Base-by-base conservation (phyloP, 768 basidiomycete genomes). In the Paxillus rubicundulus region DNA sequence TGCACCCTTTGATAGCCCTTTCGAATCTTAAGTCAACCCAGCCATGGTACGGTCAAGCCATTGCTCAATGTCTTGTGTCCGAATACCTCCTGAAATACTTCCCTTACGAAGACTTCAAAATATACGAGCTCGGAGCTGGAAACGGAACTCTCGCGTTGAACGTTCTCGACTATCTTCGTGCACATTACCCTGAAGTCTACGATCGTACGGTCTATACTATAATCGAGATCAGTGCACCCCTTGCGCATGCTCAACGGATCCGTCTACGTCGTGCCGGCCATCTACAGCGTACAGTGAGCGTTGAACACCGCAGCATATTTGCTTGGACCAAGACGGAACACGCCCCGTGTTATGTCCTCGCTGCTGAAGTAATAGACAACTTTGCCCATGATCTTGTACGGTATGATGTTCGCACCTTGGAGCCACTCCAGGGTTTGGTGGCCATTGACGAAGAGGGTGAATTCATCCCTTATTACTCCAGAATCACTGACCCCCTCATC, bases 311-410 rank as follows among this genome's bases (percentile, higher is more conserved):
- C 64, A 93, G 92, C 61, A 82, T 96, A 44, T 95, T 96, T 62
- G 86, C 86, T 38, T 97, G 92, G 91, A 74, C 85, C 46, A 76
- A 69, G 30, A 81, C 73, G 50, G 89, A 92, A 55, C 76, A 82
- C 1, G 83, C 92, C 3, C 89, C 92, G 36, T 98, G 96, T 70
- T 98, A 88, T 68, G 86, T 99, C 61, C 68, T 99, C 20, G 95
- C 93, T 2, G 82, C 98, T 77, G 97, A 99, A 74, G 97, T 99
- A 32, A 81, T 97, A 88, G 96, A 98, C 71, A 99, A 99, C 69
- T 96, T 98, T 61, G 87, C 93, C 1, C 96, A 98, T 65, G 97
- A 99, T 64, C 79, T 96, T 61, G 79, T 99, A 38, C 89, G 96
- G 32, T 98, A 98, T 63, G 87, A 95, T 64, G 72, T 89, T 41